Base-by-base conservation (phyloP, 192 early-diverging fungal species). In the Rhizoclosmatium globosum region DNA sequence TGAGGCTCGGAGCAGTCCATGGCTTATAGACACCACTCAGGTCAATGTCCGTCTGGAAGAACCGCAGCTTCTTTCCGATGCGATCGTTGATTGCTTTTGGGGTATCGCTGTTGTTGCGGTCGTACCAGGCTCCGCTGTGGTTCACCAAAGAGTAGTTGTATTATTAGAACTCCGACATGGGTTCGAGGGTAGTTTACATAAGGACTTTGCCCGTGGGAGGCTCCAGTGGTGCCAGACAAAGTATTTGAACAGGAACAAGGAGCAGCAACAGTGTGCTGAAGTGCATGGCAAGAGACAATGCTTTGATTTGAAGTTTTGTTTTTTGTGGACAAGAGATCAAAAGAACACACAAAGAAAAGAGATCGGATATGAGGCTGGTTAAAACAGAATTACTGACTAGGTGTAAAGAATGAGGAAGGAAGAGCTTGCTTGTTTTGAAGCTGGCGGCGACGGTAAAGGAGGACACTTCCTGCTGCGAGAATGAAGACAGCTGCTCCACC, bases 31-130 rank as follows among this genome's bases (percentile, higher is more conserved):
- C 77, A 4, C 64, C 64, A 47, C 70, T 80, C n/a, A 80, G 50
- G 44, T 80, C 72, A 44, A 80, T 65, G 60, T 80, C 79, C 6
- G 69, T 74, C 64, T 80, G 79, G 15, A 64, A 80, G 64, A 80
- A 67, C 17, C 74, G 4, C 46, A 80, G 56, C 47, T 80, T 80
- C 62, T 68, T 23, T 13, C 77, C 31, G 21, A 68, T 9, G 39
- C 79, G 39, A 2, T 11, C 21, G 38, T 80, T 64, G 59, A 66
- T 50, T 45, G 72, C 61, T 15, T n/a, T 13, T 11, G 69, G 69
- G 4, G 69, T 71, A 46, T 71, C 69, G 19, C 13, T n/a, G 50
- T 71, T 71, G 69, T 71, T 71, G 69, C 69, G 69, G 50, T 71
- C 69, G 38, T 71, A 71, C 69, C 69, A 71, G 19, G 69, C 69